These are phyloP conservation scores for Camellia sinensis DNA, from an alignment of 148 eudicot species.

Conservation along the genomic window DNA sequence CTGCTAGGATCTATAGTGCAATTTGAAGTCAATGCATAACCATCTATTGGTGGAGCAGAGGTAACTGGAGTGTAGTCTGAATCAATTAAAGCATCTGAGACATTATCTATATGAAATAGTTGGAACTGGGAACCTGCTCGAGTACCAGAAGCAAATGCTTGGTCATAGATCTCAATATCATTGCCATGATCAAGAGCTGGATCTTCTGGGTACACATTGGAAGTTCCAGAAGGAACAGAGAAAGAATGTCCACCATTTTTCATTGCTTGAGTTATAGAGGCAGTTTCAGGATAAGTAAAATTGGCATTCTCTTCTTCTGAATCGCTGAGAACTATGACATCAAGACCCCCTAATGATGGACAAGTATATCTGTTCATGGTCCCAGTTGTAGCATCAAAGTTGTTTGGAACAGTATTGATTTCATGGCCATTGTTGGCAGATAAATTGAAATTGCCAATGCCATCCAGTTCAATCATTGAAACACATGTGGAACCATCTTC, in stretches of 20 bases:
- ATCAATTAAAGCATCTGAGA: slow-evolving; percentile 46
- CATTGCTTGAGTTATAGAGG: slow-evolving; percentile 20
- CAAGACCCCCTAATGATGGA: slow-evolving; percentile 38
- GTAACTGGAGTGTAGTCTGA: slow-evolving; percentile 40
- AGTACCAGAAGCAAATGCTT: slow-evolving; percentile 53
- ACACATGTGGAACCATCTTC: slow-evolving; percentile 14
- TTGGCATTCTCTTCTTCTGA: slow-evolving; percentile 80
- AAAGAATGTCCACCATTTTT: slow-evolving; percentile 19
- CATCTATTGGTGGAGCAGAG: slow-evolving; percentile 44
- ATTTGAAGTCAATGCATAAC: slow-evolving; percentile 44
- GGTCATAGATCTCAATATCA: slow-evolving; percentile 50
- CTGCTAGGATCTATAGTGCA: slow-evolving; percentile 40
- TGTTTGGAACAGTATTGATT: slow-evolving; percentile 39
- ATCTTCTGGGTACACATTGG: slow-evolving; percentile 48
- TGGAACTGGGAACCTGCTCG: slow-evolving; percentile 55
- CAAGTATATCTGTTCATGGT: slow-evolving; percentile 21
- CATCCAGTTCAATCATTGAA: slow-evolving; percentile 16
- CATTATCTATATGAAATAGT: slow-evolving; percentile 52
- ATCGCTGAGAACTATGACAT: slow-evolving; percentile 79
- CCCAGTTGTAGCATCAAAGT: slow-evolving; percentile 22
- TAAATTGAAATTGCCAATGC: slow-evolving; percentile 34
- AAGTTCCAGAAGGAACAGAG: slow-evolving; percentile 27
- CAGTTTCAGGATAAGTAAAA: slow-evolving; percentile 37
- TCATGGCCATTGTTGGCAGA: slow-evolving; percentile 40
- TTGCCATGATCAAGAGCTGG: slow-evolving; percentile 50